Evolutionary conservation across 23 red algal species (phyloP), one percentile per base, ranked within the genome.

Genomic region (Agarophyton chilense): DNA sequence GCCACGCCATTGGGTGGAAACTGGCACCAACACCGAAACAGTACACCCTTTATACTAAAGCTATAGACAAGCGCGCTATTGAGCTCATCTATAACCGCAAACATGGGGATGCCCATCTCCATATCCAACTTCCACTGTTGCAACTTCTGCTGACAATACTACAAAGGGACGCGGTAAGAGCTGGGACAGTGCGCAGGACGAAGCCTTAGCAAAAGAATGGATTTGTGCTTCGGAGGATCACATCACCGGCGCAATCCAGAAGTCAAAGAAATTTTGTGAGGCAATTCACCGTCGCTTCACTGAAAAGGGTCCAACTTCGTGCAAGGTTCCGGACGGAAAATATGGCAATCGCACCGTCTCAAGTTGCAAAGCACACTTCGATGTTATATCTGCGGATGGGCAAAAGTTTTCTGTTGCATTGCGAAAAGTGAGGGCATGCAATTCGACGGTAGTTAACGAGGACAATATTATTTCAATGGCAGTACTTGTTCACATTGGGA

Each of bases 391-490:
- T 63, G 79, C 25, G 43, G 45, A 64, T 39, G 25, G 53, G 17
- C 55, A 83, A 40, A 83, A 83, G 55, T 66, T 81, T 81, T 29
- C 25, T 31, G 11, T 65, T 36, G 55, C 79, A 39, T 22, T 63
- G 12, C 79, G 39, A 31, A 79, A n/a, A 45, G 4, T 81, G 4
- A 55, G 25, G 19, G 1, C 0, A 36, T 56, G 11, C 17, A 83
- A 83, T 19, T 44, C 79, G 44, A 83, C 52, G 21, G 57, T 54
- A 0, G 79, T 83, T 10, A 39, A n/a, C 28, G 60, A 60, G 18
- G 79, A 83, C 1, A 39, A 66, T 26, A 49, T 57, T 49, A 58
- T 83, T 63, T 83, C 79, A 36, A 65, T 83, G 79, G 54, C 57
- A 35, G 57, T 83, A 0, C 56, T 57, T 33, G 24, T 83, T 41